Conservation (phyloP, 345 rosid genomes). For the Salix purpurea region DNA sequence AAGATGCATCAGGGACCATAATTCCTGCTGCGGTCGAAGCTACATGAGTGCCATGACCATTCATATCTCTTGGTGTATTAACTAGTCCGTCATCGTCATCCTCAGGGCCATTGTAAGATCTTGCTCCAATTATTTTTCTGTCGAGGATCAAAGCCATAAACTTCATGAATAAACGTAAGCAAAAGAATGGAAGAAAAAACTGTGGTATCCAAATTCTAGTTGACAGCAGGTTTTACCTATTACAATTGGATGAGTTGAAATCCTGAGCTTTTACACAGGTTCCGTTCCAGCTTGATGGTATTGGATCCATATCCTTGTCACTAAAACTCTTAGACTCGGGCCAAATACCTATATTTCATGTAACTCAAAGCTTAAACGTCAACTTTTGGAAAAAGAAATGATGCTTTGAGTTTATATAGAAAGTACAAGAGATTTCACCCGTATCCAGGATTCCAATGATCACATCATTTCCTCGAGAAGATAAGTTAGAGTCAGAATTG, state of each 20-base stretch:
- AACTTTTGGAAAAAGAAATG: not conserved
- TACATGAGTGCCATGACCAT: conserved; percentile 81
- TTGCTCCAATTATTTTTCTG: conserved; percentile 86
- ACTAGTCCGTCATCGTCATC: conserved; percentile 18
- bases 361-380: not conserved
- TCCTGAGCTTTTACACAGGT: conserved; percentile 45
- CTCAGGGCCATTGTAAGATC: conserved; percentile 41
- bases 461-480: conserved; percentile 34
- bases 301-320: conserved; percentile 55
- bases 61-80: conserved; percentile 52
- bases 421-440: conserved; percentile 28
- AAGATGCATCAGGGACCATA: conserved; percentile 55
- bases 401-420: not conserved
- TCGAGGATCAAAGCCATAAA: conserved; percentile 23
- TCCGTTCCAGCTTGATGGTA: conserved; percentile 73
- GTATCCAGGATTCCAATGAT: conserved; percentile 74
- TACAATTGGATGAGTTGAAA: conserved; percentile 55
- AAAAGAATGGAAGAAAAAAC: not conserved
- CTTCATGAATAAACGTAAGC: conserved; percentile 66
- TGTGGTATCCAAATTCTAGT: not conserved
- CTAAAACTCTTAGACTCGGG: conserved; percentile 80
- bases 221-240: conserved; percentile 38
- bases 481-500: conserved; percentile 24
- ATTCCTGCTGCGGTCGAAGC: conserved; percentile 75
- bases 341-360: conserved; percentile 54